Conservation (phyloP, 495 filamentous ascomycete genomes). For the Podospora pseudocomata region DNA sequence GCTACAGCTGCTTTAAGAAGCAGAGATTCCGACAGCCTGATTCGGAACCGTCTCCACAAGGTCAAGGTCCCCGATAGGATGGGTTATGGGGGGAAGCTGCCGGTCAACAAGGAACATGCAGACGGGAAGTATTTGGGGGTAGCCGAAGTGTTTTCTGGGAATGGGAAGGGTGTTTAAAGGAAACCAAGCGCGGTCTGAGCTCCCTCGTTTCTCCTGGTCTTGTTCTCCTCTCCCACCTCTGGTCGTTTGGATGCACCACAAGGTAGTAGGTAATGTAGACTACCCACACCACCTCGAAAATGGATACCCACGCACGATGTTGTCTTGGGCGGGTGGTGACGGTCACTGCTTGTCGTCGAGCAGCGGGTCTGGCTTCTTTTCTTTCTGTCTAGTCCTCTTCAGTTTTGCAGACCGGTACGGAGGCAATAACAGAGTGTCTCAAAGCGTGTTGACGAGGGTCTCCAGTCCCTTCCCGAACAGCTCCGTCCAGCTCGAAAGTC, state of each 20-base stretch:
- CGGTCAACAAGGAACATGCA: constrained; percentile 45
- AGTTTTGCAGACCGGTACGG: not conserved
- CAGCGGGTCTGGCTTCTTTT: not conserved
- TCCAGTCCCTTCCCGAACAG: constrained; percentile 11
- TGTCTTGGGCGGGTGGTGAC: not conserved
- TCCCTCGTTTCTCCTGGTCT: constrained; percentile 5
- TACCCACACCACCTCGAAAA: constrained; percentile 6
- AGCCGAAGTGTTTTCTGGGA: constrained; percentile 19
- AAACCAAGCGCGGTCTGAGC: constrained; percentile 14
- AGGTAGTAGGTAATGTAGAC: not conserved
- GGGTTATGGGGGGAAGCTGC: constrained; percentile 38
- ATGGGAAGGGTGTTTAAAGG: constrained; percentile 23
- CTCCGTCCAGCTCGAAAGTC: constrained; percentile 19
- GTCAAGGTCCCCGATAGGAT: constrained; percentile 40
- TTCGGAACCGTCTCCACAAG: constrained; percentile 36
- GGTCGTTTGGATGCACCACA: constrained; percentile 3
- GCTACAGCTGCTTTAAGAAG: constrained; percentile 21
- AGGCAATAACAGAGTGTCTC: constrained; percentile 23
- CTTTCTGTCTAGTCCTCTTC: too few species aligned
- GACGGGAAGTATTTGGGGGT: constrained; percentile 29
- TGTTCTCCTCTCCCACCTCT: constrained; percentile 13
- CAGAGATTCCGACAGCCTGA: constrained; percentile 30
- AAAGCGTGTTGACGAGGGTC: constrained; percentile 14
- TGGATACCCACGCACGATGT: not conserved
- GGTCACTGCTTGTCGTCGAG: not conserved